phyloP scores from a whole-genome alignment of 2,329 filamentous ascomycete genomes.

The Phyllosticta capitalensis region DNA sequence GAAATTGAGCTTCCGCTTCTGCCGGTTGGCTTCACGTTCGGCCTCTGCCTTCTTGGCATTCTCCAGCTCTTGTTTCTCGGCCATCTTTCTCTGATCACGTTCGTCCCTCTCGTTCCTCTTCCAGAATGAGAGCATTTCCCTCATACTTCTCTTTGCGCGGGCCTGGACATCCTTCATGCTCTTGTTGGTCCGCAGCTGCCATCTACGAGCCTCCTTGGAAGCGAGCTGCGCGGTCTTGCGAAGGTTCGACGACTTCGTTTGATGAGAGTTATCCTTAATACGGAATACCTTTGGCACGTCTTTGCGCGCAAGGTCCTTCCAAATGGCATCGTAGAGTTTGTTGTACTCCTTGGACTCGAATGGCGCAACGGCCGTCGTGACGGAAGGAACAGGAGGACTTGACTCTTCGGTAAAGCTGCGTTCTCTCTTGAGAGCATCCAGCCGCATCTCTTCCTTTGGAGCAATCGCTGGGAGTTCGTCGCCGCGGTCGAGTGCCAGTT shows the following conservation, averaged over 20 bases:
- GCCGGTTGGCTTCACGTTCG: slow-evolving; percentile 90
- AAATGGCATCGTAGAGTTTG: slow-evolving; percentile 95
- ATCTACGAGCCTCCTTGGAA: slow-evolving; percentile 92
- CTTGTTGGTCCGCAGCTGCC: slow-evolving; percentile 97
- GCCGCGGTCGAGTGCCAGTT: slow-evolving; percentile 71
- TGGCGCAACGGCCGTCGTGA: slow-evolving; percentile 33
- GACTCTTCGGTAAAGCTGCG: slow-evolving; percentile 42
- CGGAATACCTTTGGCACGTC: slow-evolving; percentile 89
- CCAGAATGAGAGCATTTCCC: slow-evolving; percentile 99
- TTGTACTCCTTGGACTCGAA: slow-evolving; percentile 90
- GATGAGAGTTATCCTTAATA: slow-evolving; percentile 74
- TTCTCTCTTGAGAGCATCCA: slow-evolving; percentile 32
- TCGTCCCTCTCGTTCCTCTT: slow-evolving; percentile 98
- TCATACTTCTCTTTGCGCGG: slow-evolving; percentile 93
- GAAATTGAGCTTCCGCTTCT: slow-evolving; percentile 99
- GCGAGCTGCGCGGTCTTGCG: slow-evolving; percentile 96
- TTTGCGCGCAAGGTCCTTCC: slow-evolving; percentile 87
- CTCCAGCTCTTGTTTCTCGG: slow-evolving; percentile 91
- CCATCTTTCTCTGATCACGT: slow-evolving; percentile 83
- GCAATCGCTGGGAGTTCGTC: slow-evolving; percentile 58
- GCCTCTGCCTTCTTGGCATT: slow-evolving; percentile 95
- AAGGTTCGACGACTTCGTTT: slow-evolving; percentile 85
- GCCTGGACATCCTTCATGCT: slow-evolving; percentile 96
- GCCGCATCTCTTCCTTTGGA: slow-evolving; percentile 47
- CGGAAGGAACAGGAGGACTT: slow-evolving; percentile 15